These are phyloP conservation scores for Wickerhamomyces hampshirensis DNA, from an alignment of 805 yeast species.

Conservation along the genomic window DNA sequence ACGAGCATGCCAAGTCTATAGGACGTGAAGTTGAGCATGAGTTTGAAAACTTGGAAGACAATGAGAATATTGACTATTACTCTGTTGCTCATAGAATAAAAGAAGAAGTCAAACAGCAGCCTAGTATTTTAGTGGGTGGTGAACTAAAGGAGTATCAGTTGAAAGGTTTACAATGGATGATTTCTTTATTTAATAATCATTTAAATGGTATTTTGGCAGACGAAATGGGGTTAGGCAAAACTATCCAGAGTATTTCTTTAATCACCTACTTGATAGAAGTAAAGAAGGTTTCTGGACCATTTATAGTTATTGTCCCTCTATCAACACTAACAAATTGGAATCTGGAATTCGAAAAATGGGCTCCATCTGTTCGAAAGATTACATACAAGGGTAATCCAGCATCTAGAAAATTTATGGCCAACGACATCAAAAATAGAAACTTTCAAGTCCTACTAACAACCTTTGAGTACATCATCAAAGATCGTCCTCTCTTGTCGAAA, in stretches of 20 bases:
- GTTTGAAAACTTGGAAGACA: constrained; percentile 38
- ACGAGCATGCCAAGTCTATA: constrained; percentile 28
- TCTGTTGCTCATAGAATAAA: constrained; percentile 75
- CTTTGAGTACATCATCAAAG: constrained; percentile 70
- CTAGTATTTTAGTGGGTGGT: constrained; percentile 71
- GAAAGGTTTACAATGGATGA: constrained; percentile 98
- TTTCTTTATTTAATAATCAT: constrained; percentile 88
- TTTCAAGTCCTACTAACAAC: constrained; percentile 84
- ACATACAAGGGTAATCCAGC: constrained; percentile 39
- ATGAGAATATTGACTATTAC: constrained; percentile 71
- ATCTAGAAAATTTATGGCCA: constrained; percentile 39
- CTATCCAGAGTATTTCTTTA: constrained; percentile 77
- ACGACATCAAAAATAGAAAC: constrained; percentile 60
- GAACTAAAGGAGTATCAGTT: constrained; percentile 77
- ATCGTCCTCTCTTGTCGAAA: constrained; percentile 39
- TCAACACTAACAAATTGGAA: constrained; percentile 76
- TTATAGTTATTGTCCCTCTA: constrained; percentile 48
- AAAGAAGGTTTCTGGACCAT: constrained; percentile 50
- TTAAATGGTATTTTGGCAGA: constrained; percentile 96
- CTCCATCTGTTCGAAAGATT: constrained; percentile 65
- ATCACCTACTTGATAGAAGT: constrained; percentile 81
- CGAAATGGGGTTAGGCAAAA: constrained; percentile 95
- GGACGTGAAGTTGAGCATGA: constrained; percentile 26
- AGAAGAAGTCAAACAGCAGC: constrained; percentile 64
- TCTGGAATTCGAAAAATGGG: constrained; percentile 85